Base-by-base conservation (phyloP, 1,284 basidiomycete species). In the Ceratobasidium sp. region DNA sequence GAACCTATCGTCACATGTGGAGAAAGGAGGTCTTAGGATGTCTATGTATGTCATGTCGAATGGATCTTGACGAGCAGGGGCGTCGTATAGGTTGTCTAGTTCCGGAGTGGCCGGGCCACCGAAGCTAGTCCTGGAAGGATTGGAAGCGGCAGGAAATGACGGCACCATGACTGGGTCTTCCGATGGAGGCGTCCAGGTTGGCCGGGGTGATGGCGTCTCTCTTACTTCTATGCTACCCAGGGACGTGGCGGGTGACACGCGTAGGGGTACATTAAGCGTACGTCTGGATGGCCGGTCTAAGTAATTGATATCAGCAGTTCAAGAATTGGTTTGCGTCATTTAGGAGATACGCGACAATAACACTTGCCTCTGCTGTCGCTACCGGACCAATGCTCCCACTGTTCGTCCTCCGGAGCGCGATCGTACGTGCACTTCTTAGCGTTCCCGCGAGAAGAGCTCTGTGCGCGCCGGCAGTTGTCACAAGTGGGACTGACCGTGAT, bases 341-440 rank as follows among this genome's bases (percentile, higher is more conserved):
- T 6, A 60, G 25, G 23, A 40, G 40, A 18, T 25, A 44, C 21
- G n/a, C n/a, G n/a, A 23, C 48, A 23, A 49, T 5, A 40, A 38
- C 23, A 42, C 28, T 2, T 28, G 36, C 58, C 58, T 60, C 12
- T 40, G 5, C 23, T 40, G 11, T 9, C 11, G 8, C 2, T 54
- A 36, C 49, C 21, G 16, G 48, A 42, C 51, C 64, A 69, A 30
- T 42, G 64, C 14, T 44, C 58, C 67, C 67, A 70, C 14, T 9
- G 25, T 38, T 70, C 67, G n/a, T 70, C 67, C 30, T 56, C 67
- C 8, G 42, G 54, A 51, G 67, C 48, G 49, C 36, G 58, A 58
- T 70, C 67, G 56, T 70, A 70, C 21, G 54, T 60, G 40, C 67
- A 70, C 51, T 49, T 14, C 21, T 46, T 62, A 18, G n/a, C 4